Evolutionary conservation across 1,284 basidiomycete species (phyloP), one percentile per base, ranked within the genome.

Genomic region (Pseudozyma sp.): DNA sequence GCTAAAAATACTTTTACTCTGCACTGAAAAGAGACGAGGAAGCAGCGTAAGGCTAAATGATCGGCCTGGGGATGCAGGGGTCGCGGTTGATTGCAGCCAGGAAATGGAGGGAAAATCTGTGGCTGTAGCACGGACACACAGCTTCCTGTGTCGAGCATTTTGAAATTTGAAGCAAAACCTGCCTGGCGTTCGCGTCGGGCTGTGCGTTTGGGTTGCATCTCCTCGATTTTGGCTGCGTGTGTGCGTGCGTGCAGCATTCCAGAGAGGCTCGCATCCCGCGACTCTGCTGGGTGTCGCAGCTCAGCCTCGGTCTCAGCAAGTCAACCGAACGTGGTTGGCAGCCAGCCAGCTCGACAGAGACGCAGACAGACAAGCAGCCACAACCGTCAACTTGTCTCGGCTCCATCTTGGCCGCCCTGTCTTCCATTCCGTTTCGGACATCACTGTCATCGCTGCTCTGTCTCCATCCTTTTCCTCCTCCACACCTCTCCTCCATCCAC

Each of bases 201-300:
- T 47, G 45, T 47, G 45, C 45, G 45, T 47, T 33, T 3, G 7
- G 11, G 7, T 30, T 14, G 13, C 24, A 8, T 44, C 9, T 44
- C 43, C 19, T 29, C 7, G 39, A 37, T 37, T 42, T 10, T 42
- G n/a, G n/a, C 3, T 37, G 49, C 4, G 48, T 45, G 56, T 16
- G 34, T 40, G 57, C 40, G 57, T 48, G 57, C 34, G 57, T 19
- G 50, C 39, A 30, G 50, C 57, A 59, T 59, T 59, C 57, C 57
- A 19, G 16, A 46, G 54, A 42, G 34, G 24, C 24, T 48, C 39
- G 56, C 56, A 57, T 44, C 37, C 37, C 39, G 42, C 19, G 16
- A 37, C 33, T 37, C 17, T 35, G n/a, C 14, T 33, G 24, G 24
- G 24, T 24, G 24, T 24, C 2, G 24, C 24, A 24, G 24, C 24